These are phyloP conservation scores for Botrytis porri DNA, from an alignment of 2,329 filamentous ascomycete species.

Conservation along the genomic window DNA sequence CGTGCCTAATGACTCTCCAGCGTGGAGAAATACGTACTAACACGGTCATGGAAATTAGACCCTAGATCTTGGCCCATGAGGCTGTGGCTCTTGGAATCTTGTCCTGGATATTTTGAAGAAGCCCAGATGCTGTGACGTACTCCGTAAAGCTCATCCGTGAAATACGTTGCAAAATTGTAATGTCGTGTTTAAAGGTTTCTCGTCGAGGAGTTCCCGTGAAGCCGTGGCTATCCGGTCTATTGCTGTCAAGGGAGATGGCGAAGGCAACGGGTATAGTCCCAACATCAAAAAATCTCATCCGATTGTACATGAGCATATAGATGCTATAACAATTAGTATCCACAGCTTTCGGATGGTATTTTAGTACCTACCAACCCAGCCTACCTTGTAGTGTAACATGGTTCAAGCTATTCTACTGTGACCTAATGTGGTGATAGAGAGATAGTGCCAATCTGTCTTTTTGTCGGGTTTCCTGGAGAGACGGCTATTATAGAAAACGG, in stretches of 20 bases:
- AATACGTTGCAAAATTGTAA: background rate
- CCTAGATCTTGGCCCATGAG: slow-evolving; percentile 6
- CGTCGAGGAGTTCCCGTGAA: background rate
- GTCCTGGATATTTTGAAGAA: background rate
- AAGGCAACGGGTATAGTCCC: background rate
- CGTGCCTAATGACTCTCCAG: slow-evolving; percentile 4
- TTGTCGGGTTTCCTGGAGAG: slow-evolving; percentile 9
- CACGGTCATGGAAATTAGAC: slow-evolving; percentile 1
- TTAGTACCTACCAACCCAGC: background rate
- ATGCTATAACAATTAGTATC: background rate
- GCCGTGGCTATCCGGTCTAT: background rate
- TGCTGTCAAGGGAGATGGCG: background rate
- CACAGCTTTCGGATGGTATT: background rate
- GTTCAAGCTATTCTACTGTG: slow-evolving; percentile 8
- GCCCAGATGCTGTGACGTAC: background rate
- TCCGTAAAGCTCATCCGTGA: background rate
- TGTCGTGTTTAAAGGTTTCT: background rate
- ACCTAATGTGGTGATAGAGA: slow-evolving; percentile 11
- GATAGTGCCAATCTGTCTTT: slow-evolving; percentile 15
- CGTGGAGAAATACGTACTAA: slow-evolving; percentile 11
- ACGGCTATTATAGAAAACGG: slow-evolving; percentile 12
- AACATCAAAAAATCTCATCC: background rate
- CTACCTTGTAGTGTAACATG: slow-evolving; percentile 6
- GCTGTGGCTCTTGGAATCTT: slow-evolving; percentile 6
- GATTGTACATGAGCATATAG: background rate